Evolutionary conservation across 208 protist species (phyloP).

Genomic region (Trypanosoma platydactyli): DNA sequence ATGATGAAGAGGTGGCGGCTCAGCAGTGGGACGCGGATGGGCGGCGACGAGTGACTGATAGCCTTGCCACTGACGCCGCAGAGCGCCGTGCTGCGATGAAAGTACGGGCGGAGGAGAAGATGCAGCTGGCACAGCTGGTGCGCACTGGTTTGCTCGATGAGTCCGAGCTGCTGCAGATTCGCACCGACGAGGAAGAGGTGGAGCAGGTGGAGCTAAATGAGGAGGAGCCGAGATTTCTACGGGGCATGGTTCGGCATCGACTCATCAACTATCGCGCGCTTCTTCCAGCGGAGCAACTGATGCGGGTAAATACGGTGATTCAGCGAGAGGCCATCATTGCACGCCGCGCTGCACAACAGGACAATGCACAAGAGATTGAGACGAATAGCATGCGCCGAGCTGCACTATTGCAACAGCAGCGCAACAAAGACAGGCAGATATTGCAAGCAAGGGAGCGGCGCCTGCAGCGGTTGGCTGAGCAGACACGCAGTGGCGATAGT

Average conservation of each 20-base stretch:
- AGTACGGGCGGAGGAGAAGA: constrained; percentile 84
- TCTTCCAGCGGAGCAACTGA: constrained; percentile 80
- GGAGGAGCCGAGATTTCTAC: constrained; percentile 77
- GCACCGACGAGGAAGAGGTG: constrained; percentile 66
- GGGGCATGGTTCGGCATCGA: constrained; percentile 58
- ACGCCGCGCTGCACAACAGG: constrained; percentile 53
- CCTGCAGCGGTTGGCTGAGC: constrained; percentile 20
- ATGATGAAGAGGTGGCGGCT: constrained; percentile 11
- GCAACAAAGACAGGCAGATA: constrained; percentile 80
- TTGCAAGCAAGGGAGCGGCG: constrained; percentile 43
- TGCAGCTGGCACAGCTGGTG: constrained; percentile 84
- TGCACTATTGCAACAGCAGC: constrained; percentile 70
- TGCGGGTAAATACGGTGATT: constrained; percentile 69
- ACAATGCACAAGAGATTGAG: constrained; percentile 42
- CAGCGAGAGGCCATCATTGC: constrained; percentile 81
- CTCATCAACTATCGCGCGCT: constrained; percentile 81
- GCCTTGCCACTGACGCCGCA: constrained; percentile 38
- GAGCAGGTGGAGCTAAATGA: constrained; percentile 86
- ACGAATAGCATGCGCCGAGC: constrained; percentile 80
- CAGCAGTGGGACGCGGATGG: constrained; percentile 16
- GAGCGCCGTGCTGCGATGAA: constrained; percentile 72
- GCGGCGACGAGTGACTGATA: constrained; percentile 28
- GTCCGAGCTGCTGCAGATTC: constrained; percentile 67
- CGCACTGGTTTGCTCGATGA: constrained; percentile 83
- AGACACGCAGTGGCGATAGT: constrained; percentile 7